Evolutionary conservation across 2,329 filamentous ascomycete species (phyloP).

Genomic region (Pseudogymnoascus verrucosus): DNA sequence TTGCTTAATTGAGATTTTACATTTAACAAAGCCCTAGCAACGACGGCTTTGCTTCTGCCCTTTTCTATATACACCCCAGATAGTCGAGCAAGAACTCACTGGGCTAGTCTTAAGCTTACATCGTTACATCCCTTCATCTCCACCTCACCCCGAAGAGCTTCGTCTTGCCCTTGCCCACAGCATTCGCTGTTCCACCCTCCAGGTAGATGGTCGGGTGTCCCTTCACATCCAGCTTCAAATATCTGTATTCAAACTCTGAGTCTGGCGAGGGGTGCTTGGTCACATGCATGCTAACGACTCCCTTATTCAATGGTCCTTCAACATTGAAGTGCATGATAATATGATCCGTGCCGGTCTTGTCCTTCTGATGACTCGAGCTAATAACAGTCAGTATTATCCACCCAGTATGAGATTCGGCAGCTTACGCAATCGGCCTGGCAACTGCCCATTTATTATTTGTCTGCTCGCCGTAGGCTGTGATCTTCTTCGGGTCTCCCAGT

Average conservation of each 20-base stretch:
- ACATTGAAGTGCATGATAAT: slow-evolving; percentile 81
- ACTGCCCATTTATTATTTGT: slow-evolving; percentile 75
- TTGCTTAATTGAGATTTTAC: slow-evolving; percentile 4
- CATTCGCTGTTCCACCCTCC: slow-evolving; percentile 41
- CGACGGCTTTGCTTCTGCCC: not conserved
- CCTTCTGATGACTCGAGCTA: slow-evolving; percentile 60
- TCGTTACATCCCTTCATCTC: not conserved
- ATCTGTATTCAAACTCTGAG: slow-evolving; percentile 72
- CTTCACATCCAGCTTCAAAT: slow-evolving; percentile 71
- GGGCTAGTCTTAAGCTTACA: slow-evolving; percentile 5
- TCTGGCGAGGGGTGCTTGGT: slow-evolving; percentile 56
- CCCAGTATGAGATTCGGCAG: not conserved
- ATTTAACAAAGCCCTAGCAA: not conserved
- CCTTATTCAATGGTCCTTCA: slow-evolving; percentile 66
- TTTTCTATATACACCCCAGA: slow-evolving; percentile 7
- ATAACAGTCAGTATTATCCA: slow-evolving; percentile 24
- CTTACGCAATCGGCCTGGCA: slow-evolving; percentile 52
- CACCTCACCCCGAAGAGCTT: slow-evolving; percentile 27
- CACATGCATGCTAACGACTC: slow-evolving; percentile 72
- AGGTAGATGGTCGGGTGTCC: slow-evolving; percentile 60
- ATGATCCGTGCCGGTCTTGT: slow-evolving; percentile 70
- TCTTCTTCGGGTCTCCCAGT: slow-evolving; percentile 67
- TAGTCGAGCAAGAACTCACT: not conserved
- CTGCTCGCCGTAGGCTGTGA: slow-evolving; percentile 73
- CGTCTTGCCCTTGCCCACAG: slow-evolving; percentile 23